phyloP scores from a whole-genome alignment of 805 yeast species.

The Ogataea methanolica region DNA sequence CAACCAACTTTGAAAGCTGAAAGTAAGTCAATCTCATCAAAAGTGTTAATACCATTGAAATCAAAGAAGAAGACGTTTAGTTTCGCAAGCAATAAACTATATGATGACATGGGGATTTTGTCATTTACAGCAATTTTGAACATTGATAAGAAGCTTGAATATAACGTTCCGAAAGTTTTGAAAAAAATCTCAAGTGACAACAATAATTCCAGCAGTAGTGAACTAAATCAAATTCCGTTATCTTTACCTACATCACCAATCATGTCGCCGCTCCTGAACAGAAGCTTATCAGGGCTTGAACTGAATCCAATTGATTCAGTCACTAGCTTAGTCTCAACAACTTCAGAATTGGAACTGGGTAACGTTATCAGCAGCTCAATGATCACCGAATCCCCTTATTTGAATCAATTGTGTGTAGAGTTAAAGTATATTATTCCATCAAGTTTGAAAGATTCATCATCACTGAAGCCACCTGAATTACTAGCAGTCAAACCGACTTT shows the following conservation, averaged over 20 bases:
- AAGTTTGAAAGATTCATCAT: neutral
- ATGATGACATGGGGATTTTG: constrained; percentile 11
- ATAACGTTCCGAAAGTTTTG: constrained; percentile 16
- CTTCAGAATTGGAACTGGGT: constrained; percentile 3
- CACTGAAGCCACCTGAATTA: constrained; percentile 13
- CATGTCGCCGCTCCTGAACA: constrained; percentile 3
- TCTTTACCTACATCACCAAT: constrained; percentile 10
- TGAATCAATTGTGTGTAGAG: constrained; percentile 12
- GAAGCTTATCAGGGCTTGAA: neutral
- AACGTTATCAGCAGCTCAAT: constrained; percentile 5
- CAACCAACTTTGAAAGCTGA: neutral
- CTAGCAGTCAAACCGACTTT: constrained; percentile 8
- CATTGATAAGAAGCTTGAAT: constrained; percentile 9
- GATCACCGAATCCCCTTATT: constrained; percentile 4
- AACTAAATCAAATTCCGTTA: constrained; percentile 4
- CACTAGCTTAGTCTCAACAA: neutral
- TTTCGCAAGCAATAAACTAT: constrained; percentile 10
- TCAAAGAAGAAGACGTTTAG: constrained; percentile 14
- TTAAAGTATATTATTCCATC: constrained; percentile 8
- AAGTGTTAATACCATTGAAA: constrained; percentile 8
- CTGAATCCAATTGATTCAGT: constrained; percentile 1
- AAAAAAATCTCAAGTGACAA: constrained; percentile 10
- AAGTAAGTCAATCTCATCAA: neutral
- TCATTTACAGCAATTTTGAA: constrained; percentile 3
- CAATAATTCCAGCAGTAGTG: neutral